Evolutionary conservation across 345 rosid genomes (phyloP), one percentile per base, ranked within the genome.

Genomic region (Eucalyptus brandiana): DNA sequence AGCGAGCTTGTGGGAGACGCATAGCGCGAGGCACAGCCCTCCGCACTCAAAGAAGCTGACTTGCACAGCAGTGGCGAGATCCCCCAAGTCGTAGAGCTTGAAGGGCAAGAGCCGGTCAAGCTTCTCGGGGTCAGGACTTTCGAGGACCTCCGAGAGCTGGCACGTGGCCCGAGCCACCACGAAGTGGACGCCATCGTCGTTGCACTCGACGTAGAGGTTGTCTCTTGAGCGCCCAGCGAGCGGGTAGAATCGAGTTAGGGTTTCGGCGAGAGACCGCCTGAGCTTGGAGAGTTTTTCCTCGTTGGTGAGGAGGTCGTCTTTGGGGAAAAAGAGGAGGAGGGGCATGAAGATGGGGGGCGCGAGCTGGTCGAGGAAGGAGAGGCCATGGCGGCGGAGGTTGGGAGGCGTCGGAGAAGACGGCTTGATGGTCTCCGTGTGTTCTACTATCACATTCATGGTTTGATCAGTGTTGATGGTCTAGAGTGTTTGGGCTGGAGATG

Each of bases 361-460:
- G 26, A 90, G 14, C 87, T 92, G 92, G 86, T 92, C 92, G 54
- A 90, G 65, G 80, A 90, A 90, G 44, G 91, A 90, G 88, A 92
- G 91, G 34, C 51, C 80, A 87, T 90, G 86, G 51, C 80, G 89
- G 83, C 89, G 92, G 65, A 93, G 93, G 65, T 92, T 87, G 34
- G 50, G 49, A 34, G 92, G 92, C 28, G 92, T 92, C 26, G 92
- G 91, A 54, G 87, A 90, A 9, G 93, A 90, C 19, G 92, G 93
- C 60, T 87, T 89, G 90, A 93, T 92, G 76, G 60, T 62, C n/a
- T 91, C 91, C 34, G 42, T 58, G 26, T 90, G 17, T 47, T 91
- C 88, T 44, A 90, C 86, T 28, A 85, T 89, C 15, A 91, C 80
- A 86, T 67, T 47, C 88, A 80, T 87, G 30, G 19, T 62, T 45